Evolutionary conservation across 139 green algal species (phyloP).

Genomic region (Haematococcus lacustris): DNA sequence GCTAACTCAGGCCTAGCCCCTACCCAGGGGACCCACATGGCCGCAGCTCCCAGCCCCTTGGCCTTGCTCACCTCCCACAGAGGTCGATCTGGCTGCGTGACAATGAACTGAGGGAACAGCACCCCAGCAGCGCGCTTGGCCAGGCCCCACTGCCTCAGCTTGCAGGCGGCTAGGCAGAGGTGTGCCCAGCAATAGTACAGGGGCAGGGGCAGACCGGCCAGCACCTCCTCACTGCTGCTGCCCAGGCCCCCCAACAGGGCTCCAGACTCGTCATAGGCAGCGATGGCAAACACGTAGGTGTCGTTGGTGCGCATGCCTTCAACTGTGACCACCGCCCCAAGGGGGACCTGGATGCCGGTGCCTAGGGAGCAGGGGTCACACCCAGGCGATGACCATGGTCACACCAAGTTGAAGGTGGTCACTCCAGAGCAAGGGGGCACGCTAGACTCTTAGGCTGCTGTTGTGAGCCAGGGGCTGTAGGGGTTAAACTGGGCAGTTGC

Average conservation of each 20-base stretch:
- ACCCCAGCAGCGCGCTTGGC: slow-evolving; percentile 21
- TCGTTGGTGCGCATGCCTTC: slow-evolving; percentile 60
- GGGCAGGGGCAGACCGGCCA: slow-evolving; percentile 48
- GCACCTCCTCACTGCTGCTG: slow-evolving; percentile 19
- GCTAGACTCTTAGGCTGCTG: too few species aligned
- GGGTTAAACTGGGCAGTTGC: too few species aligned
- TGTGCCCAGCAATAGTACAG: slow-evolving; percentile 52
- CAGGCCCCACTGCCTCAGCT: slow-evolving; percentile 13
- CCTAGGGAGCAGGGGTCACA: too few species aligned
- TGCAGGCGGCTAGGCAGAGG: slow-evolving; percentile 33
- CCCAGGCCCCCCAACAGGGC: slow-evolving; percentile 45
- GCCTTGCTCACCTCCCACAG: slow-evolving; percentile 58
- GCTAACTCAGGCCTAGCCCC: too few species aligned
- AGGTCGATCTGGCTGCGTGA: slow-evolving; percentile 17
- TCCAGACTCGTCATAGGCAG: slow-evolving; percentile 49
- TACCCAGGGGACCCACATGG: too few species aligned
- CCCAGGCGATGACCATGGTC: too few species aligned
- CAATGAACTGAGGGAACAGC: slow-evolving; percentile 49
- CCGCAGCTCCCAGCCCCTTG: too few species aligned
- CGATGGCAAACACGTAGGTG: slow-evolving; percentile 60
- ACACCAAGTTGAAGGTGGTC: too few species aligned
- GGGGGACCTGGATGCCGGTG: too few species aligned
- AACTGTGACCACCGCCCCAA: slow-evolving; percentile 51
- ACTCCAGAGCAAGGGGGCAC: too few species aligned
- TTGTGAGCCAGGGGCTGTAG: too few species aligned